Evolutionary conservation across 129 eudicot species (phyloP), one percentile per base, ranked within the genome.

Genomic region (Lonicera japonica): DNA sequence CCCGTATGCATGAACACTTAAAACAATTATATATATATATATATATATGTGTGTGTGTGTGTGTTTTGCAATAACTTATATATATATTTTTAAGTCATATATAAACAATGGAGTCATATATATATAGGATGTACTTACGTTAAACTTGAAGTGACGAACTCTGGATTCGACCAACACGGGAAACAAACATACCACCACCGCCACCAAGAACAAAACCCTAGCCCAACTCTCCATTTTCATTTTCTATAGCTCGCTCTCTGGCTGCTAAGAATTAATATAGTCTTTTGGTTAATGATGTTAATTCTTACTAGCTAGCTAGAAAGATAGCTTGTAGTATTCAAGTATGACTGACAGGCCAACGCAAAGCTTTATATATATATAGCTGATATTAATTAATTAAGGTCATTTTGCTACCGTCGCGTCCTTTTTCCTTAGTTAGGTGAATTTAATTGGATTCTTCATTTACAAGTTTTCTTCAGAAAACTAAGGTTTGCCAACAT

Each of bases 61-160:
- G 0, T 5, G 20, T 4, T 6, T 0, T 2, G 0, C 5, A 61
- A 6, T 4, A 12, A 13, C 36, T 29, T 29, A 41, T 11, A 21
- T 21, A 21, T 8, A 0, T 39, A 40, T 39, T 12, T 11, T 4
- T 4, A 4, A 38, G 5, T 10, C 21, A 19, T 47, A 24, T 25
- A 16, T 11, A 52, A 3, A 6, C 56, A 52, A n/a, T n/a, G 1
- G 56, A 8, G 0, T 18, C n/a, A 8, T n/a, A n/a, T 0, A 3
- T 18, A n/a, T 52, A 7, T 54, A 71, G 8, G 15, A 5, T 25
- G 23, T 56, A 74, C 90, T 75, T 62, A 87, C 96, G 69, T 88
- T 72, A 59, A 88, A 88, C 57, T 79, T 82, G 70, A 79, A 88
- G 68, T 73, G 84, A 10, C 96, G 89, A 77, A 88, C 89, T 2